Conservation (phyloP, 164 flowering plant species). For the Protea cynaroides region DNA sequence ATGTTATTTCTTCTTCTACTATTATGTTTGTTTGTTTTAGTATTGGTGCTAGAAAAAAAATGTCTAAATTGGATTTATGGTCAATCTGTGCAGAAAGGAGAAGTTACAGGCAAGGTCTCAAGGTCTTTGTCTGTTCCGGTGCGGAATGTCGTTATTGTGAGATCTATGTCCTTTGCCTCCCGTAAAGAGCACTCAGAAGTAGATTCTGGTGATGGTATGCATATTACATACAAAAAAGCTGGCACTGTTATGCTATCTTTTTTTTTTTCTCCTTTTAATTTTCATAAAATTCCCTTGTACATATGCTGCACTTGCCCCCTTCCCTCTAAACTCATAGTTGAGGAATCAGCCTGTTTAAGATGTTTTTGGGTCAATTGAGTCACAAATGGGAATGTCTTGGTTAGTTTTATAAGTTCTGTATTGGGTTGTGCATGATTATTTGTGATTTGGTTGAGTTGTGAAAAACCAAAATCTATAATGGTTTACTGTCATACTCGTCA, state of each 20-base stretch:
- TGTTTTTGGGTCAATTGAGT: no score
- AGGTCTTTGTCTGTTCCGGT: conserved; percentile 79
- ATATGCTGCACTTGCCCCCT: no score
- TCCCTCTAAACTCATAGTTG: no score
- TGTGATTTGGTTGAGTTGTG: no score
- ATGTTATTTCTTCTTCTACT: not conserved
- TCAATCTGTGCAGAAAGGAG: conserved; percentile 42
- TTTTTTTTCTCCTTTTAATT: no score
- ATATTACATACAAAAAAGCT: conserved; percentile 1
- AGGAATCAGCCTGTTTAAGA: no score
- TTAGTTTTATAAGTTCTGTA: no score
- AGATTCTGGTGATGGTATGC: conserved; percentile 46
- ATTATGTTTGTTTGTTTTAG: not conserved
- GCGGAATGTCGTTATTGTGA: conserved; percentile 61
- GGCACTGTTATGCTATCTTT: not conserved
- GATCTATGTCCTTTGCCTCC: conserved; percentile 55
- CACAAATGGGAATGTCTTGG: no score
- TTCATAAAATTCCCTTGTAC: no score
- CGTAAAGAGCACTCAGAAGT: conserved; percentile 24
- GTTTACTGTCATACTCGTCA: no score
- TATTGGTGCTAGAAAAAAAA: not conserved
- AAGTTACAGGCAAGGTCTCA: conserved; percentile 32
- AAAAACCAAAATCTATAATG: no score
- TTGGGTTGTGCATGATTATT: no score
- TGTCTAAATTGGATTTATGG: not conserved